Conservation (phyloP, 805 yeast species). For the Candida xiaguanensis region DNA sequence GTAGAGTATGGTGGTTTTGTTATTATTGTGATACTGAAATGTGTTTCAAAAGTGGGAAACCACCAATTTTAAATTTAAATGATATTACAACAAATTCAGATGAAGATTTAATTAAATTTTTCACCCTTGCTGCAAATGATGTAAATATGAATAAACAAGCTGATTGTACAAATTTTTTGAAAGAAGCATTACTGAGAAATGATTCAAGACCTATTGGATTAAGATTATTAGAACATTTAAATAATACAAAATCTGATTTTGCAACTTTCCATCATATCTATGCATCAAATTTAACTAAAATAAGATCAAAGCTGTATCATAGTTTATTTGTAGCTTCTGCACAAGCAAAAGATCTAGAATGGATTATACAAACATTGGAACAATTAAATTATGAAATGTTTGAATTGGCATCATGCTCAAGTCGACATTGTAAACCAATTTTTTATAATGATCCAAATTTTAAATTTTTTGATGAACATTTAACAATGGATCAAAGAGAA, state of each 20-base stretch:
- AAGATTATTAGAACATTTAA: slow-evolving; percentile 1
- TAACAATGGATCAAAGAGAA: slow-evolving; percentile 10
- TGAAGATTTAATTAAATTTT: slow-evolving; percentile 15
- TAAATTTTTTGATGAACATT: slow-evolving; percentile 4
- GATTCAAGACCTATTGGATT: slow-evolving; percentile 1
- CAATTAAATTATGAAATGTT: slow-evolving; percentile 27
- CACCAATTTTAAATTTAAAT: slow-evolving; percentile 31
- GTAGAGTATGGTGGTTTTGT: slow-evolving; percentile 36
- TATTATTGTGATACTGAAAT: slow-evolving; percentile 35
- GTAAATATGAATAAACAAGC: not conserved
- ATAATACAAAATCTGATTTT: not conserved
- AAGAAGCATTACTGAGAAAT: not conserved
- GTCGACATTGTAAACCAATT: slow-evolving; percentile 21
- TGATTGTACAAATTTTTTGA: not conserved
- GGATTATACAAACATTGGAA: slow-evolving; percentile 19
- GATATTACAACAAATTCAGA: slow-evolving; percentile 29
- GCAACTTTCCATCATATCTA: slow-evolving; percentile 6
- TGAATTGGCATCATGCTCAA: slow-evolving; percentile 17
- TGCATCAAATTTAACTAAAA: slow-evolving; percentile 16
- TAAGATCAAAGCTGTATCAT: slow-evolving; percentile 28
- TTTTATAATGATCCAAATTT: slow-evolving; percentile 33
- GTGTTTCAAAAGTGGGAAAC: slow-evolving; percentile 37
- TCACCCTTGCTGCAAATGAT: not conserved
- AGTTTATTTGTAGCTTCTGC: slow-evolving; percentile 30
- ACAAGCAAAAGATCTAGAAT: slow-evolving; percentile 15